These are phyloP conservation scores for Chaetomium cochliodes DNA, from an alignment of 495 filamentous ascomycete species.

Conservation along the genomic window DNA sequence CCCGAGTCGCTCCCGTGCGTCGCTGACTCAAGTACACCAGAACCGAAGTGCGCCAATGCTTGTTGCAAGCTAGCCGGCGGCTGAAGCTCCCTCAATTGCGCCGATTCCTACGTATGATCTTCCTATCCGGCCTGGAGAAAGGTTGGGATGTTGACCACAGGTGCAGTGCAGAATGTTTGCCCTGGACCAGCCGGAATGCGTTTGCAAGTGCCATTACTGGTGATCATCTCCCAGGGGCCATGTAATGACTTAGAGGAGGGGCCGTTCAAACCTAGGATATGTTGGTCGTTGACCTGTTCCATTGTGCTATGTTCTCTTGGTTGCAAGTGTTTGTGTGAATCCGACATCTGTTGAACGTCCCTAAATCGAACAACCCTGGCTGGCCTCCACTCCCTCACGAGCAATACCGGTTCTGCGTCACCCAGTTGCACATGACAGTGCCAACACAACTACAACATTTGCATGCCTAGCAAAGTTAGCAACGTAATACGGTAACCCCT, in stretches of 20 bases:
- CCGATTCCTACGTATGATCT: constrained; percentile 1
- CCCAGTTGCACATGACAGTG: constrained; percentile 40
- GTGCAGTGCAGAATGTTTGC: not conserved
- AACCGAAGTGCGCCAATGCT: not conserved
- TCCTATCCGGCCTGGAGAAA: not conserved
- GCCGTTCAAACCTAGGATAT: too few relatives aligned
- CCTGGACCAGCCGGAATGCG: constrained; percentile 3
- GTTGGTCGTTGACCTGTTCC: too few relatives aligned
- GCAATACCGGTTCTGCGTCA: constrained; percentile 22
- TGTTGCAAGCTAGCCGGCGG: not conserved
- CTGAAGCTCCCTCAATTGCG: constrained; percentile 9
- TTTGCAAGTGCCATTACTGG: constrained; percentile 5
- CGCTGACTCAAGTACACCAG: not conserved
- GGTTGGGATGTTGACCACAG: not conserved
- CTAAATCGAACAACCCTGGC: too few relatives aligned
- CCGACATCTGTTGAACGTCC: not conserved
- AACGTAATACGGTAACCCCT: not conserved
- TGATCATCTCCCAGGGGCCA: not conserved
- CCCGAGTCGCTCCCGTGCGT: not conserved
- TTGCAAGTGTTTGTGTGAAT: not conserved
- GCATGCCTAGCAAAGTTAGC: constrained; percentile 33
- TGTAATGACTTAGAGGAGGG: too few relatives aligned
- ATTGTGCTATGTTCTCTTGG: too few relatives aligned
- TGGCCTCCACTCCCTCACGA: not conserved
- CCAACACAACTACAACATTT: constrained; percentile 43